Percentiles rank a stretch among this genome's conserved stretches.
phyloP scores from a whole-genome alignment of 2,329 filamentous ascomycete species.

The Clonostachys chloroleuca region DNA sequence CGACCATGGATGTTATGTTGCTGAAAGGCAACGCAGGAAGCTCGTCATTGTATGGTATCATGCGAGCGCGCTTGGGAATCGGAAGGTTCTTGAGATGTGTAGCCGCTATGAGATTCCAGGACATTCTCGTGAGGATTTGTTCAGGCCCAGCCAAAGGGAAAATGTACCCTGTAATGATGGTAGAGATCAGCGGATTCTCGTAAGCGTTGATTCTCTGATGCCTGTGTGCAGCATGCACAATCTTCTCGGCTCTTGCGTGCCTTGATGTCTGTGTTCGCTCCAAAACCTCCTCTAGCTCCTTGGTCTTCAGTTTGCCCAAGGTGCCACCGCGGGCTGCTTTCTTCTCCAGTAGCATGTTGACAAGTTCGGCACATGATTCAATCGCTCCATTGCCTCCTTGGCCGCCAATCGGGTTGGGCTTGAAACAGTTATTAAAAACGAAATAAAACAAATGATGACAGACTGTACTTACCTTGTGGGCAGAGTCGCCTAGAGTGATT shows the following conservation, averaged over 20 bases:
- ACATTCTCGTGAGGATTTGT: not conserved
- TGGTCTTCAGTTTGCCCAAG: not conserved
- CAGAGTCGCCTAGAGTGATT: not conserved
- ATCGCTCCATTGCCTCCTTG: not conserved
- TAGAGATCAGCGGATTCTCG: not conserved
- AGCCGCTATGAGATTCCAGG: not conserved
- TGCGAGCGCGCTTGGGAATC: not conserved
- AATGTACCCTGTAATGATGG: not conserved
- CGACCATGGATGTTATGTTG: not conserved
- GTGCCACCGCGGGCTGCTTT: not conserved
- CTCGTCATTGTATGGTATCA: not conserved
- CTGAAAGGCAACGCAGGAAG: not conserved
- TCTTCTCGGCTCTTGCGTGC: not conserved
- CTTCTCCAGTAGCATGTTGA: not conserved
- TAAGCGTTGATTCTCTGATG: too few relatives aligned
- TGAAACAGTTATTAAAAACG: not conserved
- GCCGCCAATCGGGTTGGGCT: not conserved
- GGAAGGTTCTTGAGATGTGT: not conserved
- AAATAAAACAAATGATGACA: not conserved
- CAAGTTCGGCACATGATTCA: not conserved
- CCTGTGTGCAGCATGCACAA: too few relatives aligned
- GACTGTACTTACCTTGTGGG: not conserved
- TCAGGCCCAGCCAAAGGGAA: not conserved
- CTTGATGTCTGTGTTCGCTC: not conserved
- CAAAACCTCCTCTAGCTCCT: not conserved